A percentile compares a stretch with the other conserved stretches of the same genome.
Conservation (phyloP, 345 rosid species). For the Citrus glauca region DNA sequence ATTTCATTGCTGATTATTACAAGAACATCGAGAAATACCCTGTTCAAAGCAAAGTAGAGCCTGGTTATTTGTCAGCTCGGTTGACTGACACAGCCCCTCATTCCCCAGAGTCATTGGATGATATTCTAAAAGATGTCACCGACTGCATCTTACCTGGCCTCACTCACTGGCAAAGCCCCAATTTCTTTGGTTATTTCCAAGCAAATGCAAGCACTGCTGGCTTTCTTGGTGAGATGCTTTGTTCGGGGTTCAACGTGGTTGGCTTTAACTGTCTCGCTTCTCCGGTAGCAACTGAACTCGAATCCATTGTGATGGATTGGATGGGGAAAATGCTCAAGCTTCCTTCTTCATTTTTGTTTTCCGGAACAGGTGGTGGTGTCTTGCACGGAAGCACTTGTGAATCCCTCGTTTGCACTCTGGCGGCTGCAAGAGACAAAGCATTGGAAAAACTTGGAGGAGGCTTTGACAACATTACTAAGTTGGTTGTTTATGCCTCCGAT, state of each 20-base stretch:
- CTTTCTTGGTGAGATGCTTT: conserved; percentile 27
- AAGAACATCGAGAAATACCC: conserved; percentile 23
- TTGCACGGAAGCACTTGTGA: conserved; percentile 27
- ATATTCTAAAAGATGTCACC: conserved; percentile 19
- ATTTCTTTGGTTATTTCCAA: conserved; percentile 27
- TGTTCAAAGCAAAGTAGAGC: conserved; percentile 26
- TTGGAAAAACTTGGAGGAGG: conserved; percentile 1
- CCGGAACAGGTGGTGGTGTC: conserved; percentile 36
- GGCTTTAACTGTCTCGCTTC: conserved; percentile 36
- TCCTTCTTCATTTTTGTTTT: conserved; percentile 27
- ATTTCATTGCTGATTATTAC: conserved; percentile 24
- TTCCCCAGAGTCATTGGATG: conserved; percentile 14
- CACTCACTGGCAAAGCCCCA: conserved; percentile 37
- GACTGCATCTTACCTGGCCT: conserved; percentile 19
- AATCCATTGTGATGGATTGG: conserved; percentile 32
- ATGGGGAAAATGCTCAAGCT: conserved; percentile 32
- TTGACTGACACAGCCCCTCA: conserved; percentile 15
- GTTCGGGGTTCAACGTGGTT: conserved; percentile 22
- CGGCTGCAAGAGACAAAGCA: conserved; percentile 31
- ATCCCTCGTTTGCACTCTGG: conserved; percentile 25
- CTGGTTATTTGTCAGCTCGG: conserved; percentile 12
- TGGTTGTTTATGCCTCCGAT: conserved; percentile 34
- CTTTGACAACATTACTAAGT: conserved; percentile 9
- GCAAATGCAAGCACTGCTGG: conserved; percentile 21
- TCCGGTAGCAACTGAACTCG: conserved; percentile 39